Base-by-base conservation (phyloP, 225 moss, liverwort and hornwort species). In the Physcomitrium patens region DNA sequence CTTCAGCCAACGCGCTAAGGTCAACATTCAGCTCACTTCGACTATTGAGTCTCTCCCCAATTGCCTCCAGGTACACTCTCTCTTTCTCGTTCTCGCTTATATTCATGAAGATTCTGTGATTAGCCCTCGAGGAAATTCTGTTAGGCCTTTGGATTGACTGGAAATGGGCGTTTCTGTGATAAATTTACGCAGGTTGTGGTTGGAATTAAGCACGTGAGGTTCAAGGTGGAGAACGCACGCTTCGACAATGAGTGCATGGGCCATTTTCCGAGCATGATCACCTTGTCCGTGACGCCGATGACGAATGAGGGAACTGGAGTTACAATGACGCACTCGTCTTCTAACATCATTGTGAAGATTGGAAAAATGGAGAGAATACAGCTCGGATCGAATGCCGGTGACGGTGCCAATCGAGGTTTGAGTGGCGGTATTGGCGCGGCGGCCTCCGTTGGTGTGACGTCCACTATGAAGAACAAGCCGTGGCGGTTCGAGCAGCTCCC, bases 401-500 rank as follows among this genome's bases (percentile, higher is more conserved):
- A 80, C 44, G 77, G 76, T 1, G 0, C 77, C 10, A 54, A 59
- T 4, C 65, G 63, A 75, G 86, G 86, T 24, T 7, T 80, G 42
- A 65, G 71, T 43, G 86, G 1, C 31, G 77, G 63, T 65, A 4
- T 80, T 13, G 67, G 86, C 68, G 75, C 77, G 1, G 50, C 45
- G 24, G 80, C 71, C 9, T 80, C 75, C 20, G 10, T 75, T 6
- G 2, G 60, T 1, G 9, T 75, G 27, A 56, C 2, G n/a, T 57
- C 83, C 18, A 83, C 86, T n/a, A 68, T 86, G 75, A 86, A 86
- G 77, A 12, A 58, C 49, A 83, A 67, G 26, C 86, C 83, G 3
- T 83, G 83, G 86, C 74, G 80, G 72, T 86, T 86, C 13, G 83
- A 86, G 80, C 86, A 86, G 75, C 75, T 86, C 47, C 83, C 59